Conservation (phyloP, 2,329 filamentous ascomycete species). For the Talaromyces sp. region DNA sequence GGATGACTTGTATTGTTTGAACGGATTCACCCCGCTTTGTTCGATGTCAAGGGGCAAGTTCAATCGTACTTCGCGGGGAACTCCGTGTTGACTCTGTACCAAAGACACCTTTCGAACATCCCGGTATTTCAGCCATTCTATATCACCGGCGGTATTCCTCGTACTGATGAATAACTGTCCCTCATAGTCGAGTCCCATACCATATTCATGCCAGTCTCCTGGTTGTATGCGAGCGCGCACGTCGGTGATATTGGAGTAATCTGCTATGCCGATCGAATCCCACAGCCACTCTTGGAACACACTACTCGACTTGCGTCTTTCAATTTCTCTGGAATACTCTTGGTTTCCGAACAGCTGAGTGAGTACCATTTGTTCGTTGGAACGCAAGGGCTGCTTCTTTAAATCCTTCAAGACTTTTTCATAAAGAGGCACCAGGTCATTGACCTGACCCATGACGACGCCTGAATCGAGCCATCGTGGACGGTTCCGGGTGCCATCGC, state of each 20-base stretch:
- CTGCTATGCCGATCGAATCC: conserved; percentile 30
- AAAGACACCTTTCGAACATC: conserved; percentile 30
- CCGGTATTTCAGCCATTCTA: conserved; percentile 37
- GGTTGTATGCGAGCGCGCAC: conserved; percentile 27
- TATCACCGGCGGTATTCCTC: conserved; percentile 31
- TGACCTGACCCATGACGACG: conserved; percentile 46
- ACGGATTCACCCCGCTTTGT: conserved; percentile 26
- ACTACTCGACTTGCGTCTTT: conserved; percentile 28
- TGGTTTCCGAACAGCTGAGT: conserved; percentile 49
- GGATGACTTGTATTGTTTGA: conserved; percentile 23
- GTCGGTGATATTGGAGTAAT: conserved; percentile 30
- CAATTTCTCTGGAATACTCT: conserved; percentile 44
- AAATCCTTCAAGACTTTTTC: conserved; percentile 36
- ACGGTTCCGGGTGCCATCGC: conserved; percentile 31
- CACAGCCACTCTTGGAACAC: conserved; percentile 34
- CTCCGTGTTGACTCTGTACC: conserved; percentile 28
- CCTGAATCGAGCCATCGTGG: conserved; percentile 46
- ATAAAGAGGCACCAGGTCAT: conserved; percentile 44
- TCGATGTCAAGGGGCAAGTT: conserved; percentile 33
- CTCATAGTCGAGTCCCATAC: conserved; percentile 48
- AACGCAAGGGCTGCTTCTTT: conserved; percentile 24
- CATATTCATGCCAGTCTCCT: conserved; percentile 43
- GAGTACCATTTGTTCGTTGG: conserved; percentile 43
- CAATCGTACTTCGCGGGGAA: conserved; percentile 33
- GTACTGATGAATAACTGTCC: conserved; percentile 46